Conservation (phyloP, 257 asterid species). For the Solanum chaucha region DNA sequence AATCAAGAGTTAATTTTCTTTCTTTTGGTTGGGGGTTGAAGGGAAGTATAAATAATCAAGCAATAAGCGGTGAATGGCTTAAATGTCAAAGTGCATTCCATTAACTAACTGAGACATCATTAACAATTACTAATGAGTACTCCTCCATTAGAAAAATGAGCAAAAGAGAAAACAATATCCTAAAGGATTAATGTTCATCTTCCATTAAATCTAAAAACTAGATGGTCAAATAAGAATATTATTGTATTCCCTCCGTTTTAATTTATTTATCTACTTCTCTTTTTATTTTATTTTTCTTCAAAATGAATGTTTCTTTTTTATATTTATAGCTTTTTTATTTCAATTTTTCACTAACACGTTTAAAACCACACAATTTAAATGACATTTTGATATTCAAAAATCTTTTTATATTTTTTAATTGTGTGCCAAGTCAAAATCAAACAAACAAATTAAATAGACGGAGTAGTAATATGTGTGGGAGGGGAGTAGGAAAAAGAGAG, state of each 20-base stretch:
- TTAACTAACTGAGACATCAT: not conserved
- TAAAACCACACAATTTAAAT: fast-evolving
- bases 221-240: not conserved
- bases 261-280: not conserved
- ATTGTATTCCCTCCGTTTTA: not conserved
- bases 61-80: not conserved
- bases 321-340: fast-evolving
- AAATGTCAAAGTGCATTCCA: not conserved
- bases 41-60: not conserved
- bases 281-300: not conserved
- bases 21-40: not conserved
- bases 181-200: not conserved
- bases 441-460: too few species aligned
- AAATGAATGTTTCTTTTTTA: too few species aligned
- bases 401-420: too few species aligned
- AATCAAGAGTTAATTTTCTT: not conserved
- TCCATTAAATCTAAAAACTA: not conserved
- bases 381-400: not conserved
- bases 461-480: too few species aligned
- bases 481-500: not conserved
- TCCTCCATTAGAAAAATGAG: not conserved
- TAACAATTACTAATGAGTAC: not conserved
- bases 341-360: fast-evolving
- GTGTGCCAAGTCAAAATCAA: too few species aligned
- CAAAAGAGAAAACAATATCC: not conserved